These are phyloP conservation scores for Echites panduratus DNA, from an alignment of 257 asterid species.

Conservation along the genomic window DNA sequence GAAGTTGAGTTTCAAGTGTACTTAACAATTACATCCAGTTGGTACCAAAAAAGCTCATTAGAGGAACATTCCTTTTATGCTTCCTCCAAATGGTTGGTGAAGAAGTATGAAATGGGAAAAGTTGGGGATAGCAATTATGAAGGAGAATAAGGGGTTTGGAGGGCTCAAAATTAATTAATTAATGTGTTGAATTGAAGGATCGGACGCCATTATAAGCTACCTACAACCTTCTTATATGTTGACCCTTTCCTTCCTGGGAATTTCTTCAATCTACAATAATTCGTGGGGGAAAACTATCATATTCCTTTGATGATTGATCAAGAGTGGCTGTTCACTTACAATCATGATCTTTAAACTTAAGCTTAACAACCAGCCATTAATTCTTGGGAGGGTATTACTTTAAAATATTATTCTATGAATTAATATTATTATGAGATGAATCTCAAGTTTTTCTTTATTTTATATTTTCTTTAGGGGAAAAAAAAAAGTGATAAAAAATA, in stretches of 20 bases:
- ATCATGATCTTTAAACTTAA: neutral
- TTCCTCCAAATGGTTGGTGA: constrained; percentile 21
- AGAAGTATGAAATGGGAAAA: constrained; percentile 11
- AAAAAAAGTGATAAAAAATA: too few species aligned
- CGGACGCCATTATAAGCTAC: too few species aligned
- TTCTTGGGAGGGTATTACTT: too few species aligned
- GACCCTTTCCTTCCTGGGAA: neutral
- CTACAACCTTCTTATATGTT: neutral
- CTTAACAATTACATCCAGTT: constrained; percentile 6
- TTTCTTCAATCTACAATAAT: neutral
- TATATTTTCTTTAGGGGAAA: too few species aligned
- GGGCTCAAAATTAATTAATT: constrained; percentile 1
- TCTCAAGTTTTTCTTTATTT: too few species aligned
- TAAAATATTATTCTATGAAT: too few species aligned
- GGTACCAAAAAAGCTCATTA: constrained; percentile 1
- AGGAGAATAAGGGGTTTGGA: constrained; percentile 12
- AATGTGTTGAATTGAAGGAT: neutral
- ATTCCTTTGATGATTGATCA: neutral
- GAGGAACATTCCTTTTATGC: constrained; percentile 12
- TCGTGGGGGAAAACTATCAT: too few species aligned
- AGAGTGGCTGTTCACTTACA: too few species aligned
- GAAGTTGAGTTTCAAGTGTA: too few species aligned
- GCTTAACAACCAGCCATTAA: neutral
- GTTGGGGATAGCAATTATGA: constrained; percentile 20
- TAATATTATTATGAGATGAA: too few species aligned